Evolutionary conservation across 2,329 filamentous ascomycete species (phyloP).

Genomic region (Monosporascus sp.): DNA sequence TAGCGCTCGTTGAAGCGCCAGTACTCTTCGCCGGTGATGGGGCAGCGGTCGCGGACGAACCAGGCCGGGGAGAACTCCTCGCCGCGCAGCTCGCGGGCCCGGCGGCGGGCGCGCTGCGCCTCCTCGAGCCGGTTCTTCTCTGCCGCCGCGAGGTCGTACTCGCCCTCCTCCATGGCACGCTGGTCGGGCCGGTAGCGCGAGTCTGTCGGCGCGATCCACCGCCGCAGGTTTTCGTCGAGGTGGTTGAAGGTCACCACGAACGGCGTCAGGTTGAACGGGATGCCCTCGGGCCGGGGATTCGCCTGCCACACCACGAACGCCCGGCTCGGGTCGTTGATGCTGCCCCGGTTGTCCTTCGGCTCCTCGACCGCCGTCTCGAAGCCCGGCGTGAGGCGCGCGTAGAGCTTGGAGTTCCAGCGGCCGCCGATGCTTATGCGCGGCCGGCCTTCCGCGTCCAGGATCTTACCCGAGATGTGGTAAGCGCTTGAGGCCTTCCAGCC

Average conservation of each 20-base stretch:
- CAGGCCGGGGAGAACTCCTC: conserved; percentile 81
- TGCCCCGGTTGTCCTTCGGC: conserved; percentile 46
- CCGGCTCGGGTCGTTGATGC: conserved; percentile 60
- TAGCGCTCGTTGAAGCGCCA: conserved; percentile 90
- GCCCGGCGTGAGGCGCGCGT: conserved; percentile 86
- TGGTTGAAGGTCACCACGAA: conserved; percentile 95
- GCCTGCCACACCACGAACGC: conserved; percentile 94
- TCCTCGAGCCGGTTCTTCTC: conserved; percentile 96
- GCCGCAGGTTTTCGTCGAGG: conserved; percentile 72
- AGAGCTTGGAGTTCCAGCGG: conserved; percentile 96
- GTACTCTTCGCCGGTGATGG: conserved; percentile 79
- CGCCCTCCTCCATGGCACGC: conserved; percentile 96
- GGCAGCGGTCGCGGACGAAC: conserved; percentile 71
- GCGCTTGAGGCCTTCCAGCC: conserved; percentile 95
- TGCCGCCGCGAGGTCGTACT: conserved; percentile 85
- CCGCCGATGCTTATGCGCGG: conserved; percentile 88
- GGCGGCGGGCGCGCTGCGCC: conserved; percentile 73
- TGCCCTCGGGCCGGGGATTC: conserved; percentile 71
- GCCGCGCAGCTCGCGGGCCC: conserved; percentile 68
- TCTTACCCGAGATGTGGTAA: conserved; percentile 82
- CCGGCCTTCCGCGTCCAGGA: conserved; percentile 72
- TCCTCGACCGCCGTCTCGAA: conserved; percentile 72
- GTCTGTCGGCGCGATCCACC: conserved; percentile 84
- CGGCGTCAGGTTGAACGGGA: conserved; percentile 95
- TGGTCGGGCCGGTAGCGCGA: conserved; percentile 91